Conservation (phyloP, 1,284 basidiomycete species). For the Anthracocystis setariae region DNA sequence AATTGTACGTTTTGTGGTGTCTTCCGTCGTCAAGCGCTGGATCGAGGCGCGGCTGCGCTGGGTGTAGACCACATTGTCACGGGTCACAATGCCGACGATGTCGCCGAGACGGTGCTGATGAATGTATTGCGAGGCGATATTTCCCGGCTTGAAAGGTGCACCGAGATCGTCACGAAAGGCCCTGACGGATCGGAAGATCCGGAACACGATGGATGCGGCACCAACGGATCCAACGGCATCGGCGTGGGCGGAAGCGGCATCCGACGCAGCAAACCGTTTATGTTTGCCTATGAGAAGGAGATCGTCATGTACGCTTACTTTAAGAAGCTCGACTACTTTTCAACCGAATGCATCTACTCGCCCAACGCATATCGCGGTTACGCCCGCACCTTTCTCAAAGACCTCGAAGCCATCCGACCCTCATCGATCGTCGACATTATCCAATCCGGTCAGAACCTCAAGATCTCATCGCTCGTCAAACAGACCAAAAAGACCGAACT, state of each 20-base stretch:
- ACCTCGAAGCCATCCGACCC: constrained; percentile 90
- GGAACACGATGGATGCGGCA: constrained; percentile 67
- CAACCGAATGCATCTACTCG: constrained; percentile 98
- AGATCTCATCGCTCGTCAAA: constrained; percentile 44
- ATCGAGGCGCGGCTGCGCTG: constrained; percentile 88
- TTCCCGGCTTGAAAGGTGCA: constrained; percentile 90
- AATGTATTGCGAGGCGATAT: constrained; percentile 99
- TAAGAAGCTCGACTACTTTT: constrained; percentile 94
- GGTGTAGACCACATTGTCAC: constrained; percentile 97
- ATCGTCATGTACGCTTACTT: constrained; percentile 99
- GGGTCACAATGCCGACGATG: constrained; percentile 98
- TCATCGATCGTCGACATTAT: constrained; percentile 98
- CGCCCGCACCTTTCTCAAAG: constrained; percentile 91
- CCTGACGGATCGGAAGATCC: constrained; percentile 43
- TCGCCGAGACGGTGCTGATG: constrained; percentile 98
- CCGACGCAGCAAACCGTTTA: constrained; percentile 96
- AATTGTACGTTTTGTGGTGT: constrained; percentile 99
- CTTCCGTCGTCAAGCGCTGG: constrained; percentile 92
- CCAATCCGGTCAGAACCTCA: constrained; percentile 68
- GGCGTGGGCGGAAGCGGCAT: constrained; percentile 82
- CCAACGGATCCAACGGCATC: constrained; percentile 35
- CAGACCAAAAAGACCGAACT: constrained; percentile 57
- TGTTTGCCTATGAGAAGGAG: constrained; percentile 98
- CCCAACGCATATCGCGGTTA: constrained; percentile 94
- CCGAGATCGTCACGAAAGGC: constrained; percentile 77